phyloP scores from a whole-genome alignment of 192 early-diverging fungal genomes.

The Coemansia sp. region DNA sequence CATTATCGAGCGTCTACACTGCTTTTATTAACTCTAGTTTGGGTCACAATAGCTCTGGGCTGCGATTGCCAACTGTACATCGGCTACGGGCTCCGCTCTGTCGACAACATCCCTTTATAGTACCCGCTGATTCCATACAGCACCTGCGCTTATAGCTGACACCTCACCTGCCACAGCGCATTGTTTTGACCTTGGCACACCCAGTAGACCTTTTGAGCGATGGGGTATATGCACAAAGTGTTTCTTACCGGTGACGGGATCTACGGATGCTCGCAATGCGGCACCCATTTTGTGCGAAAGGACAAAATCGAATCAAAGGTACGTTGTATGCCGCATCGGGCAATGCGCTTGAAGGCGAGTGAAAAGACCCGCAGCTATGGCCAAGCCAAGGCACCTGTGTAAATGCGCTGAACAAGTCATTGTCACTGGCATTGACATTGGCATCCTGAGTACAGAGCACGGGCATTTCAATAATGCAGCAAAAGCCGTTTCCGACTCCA shows the following conservation, averaged over 20 bases:
- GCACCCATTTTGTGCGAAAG: slow-evolving; percentile 41
- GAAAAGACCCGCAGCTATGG: background rate
- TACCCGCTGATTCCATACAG: too few species aligned
- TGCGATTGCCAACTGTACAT: background rate
- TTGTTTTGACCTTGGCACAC: too few species aligned
- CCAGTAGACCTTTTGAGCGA: slow-evolving; percentile 14
- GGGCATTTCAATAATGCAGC: background rate
- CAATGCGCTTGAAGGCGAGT: too few species aligned
- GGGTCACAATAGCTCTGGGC: too few species aligned
- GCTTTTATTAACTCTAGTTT: background rate
- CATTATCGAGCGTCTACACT: background rate
- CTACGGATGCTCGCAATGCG: slow-evolving; percentile 45
- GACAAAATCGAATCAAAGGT: slow-evolving; percentile 43
- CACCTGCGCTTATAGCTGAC: too few species aligned
- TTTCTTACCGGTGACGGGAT: slow-evolving; percentile 37
- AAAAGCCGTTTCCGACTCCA: background rate
- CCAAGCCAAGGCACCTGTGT: too few species aligned
- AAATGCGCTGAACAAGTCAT: too few species aligned
- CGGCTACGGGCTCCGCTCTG: background rate
- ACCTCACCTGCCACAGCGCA: too few species aligned
- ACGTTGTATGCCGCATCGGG: too few species aligned
- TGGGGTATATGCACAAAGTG: slow-evolving; percentile 53
- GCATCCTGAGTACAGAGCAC: background rate
- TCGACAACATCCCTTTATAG: too few species aligned
- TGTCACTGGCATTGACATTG: too few species aligned